Conservation (phyloP, 1,284 basidiomycete species). For the Pascua sp. region DNA sequence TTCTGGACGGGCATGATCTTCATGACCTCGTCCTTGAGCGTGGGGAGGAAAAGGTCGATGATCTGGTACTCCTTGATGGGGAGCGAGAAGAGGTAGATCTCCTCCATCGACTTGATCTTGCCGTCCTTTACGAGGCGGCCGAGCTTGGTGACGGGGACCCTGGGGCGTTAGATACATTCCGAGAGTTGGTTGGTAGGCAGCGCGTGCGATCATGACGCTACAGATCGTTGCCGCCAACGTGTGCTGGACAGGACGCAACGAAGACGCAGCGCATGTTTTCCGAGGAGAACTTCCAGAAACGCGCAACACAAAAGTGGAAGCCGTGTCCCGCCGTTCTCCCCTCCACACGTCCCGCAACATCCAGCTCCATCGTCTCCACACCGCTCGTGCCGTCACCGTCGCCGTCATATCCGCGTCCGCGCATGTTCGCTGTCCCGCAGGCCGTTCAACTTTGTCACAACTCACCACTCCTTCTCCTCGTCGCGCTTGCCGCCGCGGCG, state of each 20-base stretch:
- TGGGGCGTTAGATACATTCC: slow-evolving; percentile 50
- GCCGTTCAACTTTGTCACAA: slow-evolving; percentile 26
- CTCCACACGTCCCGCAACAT: no score
- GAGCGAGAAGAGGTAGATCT: slow-evolving; percentile 99
- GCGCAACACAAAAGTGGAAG: no score
- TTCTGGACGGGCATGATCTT: slow-evolving; percentile 99
- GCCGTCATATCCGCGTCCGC: no score
- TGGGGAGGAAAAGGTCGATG: slow-evolving; percentile 94
- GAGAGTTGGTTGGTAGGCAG: neutral
- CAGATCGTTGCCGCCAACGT: no score
- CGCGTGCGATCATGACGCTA: no score
- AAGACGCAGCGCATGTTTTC: no score
- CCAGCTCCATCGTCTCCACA: no score
- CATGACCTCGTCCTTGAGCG: slow-evolving; percentile 99
- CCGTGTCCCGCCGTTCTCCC: no score
- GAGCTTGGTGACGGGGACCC: slow-evolving; percentile 98
- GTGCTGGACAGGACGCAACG: no score
- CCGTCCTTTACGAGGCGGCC: slow-evolving; percentile 99
- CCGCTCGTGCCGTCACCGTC: no score
- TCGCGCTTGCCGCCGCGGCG: slow-evolving; percentile 96
- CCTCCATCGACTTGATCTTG: slow-evolving; percentile 99
- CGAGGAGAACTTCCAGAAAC: no score
- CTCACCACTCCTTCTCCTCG: slow-evolving; percentile 98
- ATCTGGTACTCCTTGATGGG: slow-evolving; percentile 99
- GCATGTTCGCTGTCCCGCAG: neutral